These are phyloP conservation scores for Aureobasidium namibiae DNA, from an alignment of 2,329 filamentous ascomycete species.

Conservation along the genomic window DNA sequence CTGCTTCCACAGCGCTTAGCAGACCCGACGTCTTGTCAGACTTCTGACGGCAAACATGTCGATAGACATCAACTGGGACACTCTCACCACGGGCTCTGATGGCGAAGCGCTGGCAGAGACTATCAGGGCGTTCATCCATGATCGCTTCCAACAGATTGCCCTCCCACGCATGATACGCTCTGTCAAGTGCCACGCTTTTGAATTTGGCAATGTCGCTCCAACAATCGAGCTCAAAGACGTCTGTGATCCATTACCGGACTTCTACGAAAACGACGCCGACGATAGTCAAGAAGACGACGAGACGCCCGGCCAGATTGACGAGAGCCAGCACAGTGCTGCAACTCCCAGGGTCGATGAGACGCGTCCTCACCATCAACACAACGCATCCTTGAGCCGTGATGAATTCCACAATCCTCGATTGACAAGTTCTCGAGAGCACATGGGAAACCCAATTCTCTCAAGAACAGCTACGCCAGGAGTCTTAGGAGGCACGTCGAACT, in stretches of 20 bases:
- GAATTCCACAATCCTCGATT: constrained; percentile 10
- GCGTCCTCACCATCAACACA: constrained; percentile 2
- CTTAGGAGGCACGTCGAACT: constrained; percentile 65
- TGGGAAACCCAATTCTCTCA: constrained; percentile 28
- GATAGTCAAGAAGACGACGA: constrained; percentile 44
- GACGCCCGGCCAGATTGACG: background rate
- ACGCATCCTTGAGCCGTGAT: constrained; percentile 2
- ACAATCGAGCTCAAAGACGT: constrained; percentile 92
- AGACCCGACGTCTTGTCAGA: background rate
- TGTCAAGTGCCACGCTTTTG: constrained; percentile 87
- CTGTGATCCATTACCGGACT: constrained; percentile 88
- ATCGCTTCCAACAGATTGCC: constrained; percentile 85
- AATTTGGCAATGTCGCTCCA: constrained; percentile 77
- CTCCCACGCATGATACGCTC: constrained; percentile 95
- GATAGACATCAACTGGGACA: constrained; percentile 95
- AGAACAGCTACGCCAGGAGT: constrained; percentile 48
- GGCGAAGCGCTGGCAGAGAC: constrained; percentile 73
- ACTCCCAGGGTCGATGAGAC: background rate
- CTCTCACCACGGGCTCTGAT: constrained; percentile 80
- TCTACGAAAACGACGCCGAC: constrained; percentile 78
- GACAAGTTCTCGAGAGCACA: constrained; percentile 12
- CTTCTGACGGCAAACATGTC: constrained; percentile 56
- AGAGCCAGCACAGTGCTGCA: background rate
- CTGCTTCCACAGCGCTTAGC: background rate
- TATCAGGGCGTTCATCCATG: constrained; percentile 89